Evolutionary conservation across 148 eudicot genomes (phyloP).

Genomic region (Mesembryanthemum crystallinum): DNA sequence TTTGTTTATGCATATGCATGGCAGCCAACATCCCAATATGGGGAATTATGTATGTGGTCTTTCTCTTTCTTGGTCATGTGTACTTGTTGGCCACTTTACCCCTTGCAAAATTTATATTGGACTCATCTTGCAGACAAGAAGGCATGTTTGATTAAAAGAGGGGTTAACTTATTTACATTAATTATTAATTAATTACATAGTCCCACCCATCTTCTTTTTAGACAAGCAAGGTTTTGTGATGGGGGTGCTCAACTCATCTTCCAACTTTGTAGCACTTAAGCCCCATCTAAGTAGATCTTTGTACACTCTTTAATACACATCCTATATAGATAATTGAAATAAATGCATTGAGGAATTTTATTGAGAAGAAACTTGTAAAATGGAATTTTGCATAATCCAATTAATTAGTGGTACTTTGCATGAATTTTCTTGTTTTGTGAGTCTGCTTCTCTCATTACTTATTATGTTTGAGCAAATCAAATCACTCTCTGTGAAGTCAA

Average conservation of each 20-base stretch:
- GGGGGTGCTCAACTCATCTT: constrained; percentile 6
- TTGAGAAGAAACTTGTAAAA: neutral
- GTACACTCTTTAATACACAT: constrained; percentile 27
- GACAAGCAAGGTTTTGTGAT: neutral
- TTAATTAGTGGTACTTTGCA: constrained; percentile 15
- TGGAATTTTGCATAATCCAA: constrained; percentile 16
- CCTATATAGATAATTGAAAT: neutral
- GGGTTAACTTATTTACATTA: constrained; percentile 5
- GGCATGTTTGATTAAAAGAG: constrained; percentile 30
- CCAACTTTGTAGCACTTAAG: neutral
- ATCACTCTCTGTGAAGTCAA: too few species aligned
- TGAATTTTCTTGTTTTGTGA: neutral
- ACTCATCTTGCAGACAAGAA: constrained; percentile 38
- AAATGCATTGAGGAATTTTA: neutral
- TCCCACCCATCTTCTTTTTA: neutral
- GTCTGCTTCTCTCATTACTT: constrained; percentile 13
- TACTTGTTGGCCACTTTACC: constrained; percentile 59
- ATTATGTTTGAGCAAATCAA: too few species aligned
- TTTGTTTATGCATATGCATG: constrained; percentile 32
- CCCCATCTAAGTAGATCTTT: constrained; percentile 13
- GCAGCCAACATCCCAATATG: constrained; percentile 41
- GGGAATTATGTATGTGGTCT: constrained; percentile 29
- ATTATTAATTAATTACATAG: constrained; percentile 5
- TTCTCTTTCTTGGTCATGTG: constrained; percentile 18
- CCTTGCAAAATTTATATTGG: constrained; percentile 2